phyloP scores from a whole-genome alignment of 116 monocot genomes.

The Zostera marina region DNA sequence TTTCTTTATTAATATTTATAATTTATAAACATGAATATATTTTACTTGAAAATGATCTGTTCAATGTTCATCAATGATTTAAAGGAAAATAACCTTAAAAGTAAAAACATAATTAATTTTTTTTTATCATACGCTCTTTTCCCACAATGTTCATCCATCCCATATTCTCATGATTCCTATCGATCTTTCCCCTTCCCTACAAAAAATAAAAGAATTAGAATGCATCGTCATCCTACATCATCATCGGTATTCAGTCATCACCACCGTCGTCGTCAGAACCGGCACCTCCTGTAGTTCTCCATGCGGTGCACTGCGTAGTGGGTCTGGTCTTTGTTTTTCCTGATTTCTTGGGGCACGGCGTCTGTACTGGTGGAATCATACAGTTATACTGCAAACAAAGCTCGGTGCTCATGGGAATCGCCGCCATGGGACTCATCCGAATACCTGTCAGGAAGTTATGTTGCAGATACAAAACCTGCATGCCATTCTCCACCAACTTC shows the following conservation, averaged over 20 bases:
- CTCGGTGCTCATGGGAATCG: slow-evolving; percentile 34
- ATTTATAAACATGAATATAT: no score
- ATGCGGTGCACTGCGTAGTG: slow-evolving; percentile 42
- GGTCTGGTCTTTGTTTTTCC: slow-evolving; percentile 48
- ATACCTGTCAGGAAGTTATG: slow-evolving; percentile 84
- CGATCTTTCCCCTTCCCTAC: no score
- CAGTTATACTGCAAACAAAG: slow-evolving; percentile 79
- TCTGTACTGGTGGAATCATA: slow-evolving; percentile 70
- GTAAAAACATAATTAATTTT: no score
- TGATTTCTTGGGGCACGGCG: slow-evolving; percentile 52
- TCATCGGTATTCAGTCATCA: not conserved
- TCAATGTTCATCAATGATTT: no score
- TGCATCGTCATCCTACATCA: not conserved
- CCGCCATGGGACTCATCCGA: slow-evolving; percentile 43
- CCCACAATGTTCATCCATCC: no score
- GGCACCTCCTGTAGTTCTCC: slow-evolving; percentile 9
- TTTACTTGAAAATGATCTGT: no score
- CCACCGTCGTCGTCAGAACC: not conserved
- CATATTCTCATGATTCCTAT: no score
- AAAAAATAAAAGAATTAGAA: no score
- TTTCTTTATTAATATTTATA: no score
- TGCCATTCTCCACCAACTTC: slow-evolving; percentile 24
- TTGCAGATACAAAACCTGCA: slow-evolving; percentile 66
- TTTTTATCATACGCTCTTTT: no score
- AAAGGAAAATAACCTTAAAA: no score